A percentile compares a stretch with the other conserved stretches of the same genome.
Evolutionary conservation across 192 early-diverging fungal species (phyloP).

Genomic region (Cetraspora pellucida): DNA sequence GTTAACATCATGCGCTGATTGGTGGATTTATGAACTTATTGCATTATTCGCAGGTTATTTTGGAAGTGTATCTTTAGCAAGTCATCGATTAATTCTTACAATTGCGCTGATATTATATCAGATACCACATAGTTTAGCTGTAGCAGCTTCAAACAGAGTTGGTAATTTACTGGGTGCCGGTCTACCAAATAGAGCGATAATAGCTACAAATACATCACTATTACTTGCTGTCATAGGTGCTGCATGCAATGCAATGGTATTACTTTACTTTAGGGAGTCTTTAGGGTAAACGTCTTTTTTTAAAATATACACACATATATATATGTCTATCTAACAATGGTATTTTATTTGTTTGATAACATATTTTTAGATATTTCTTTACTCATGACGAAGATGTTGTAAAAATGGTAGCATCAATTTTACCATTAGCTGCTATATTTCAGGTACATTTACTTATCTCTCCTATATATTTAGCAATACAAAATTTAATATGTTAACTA

Average conservation of each 20-base stretch:
- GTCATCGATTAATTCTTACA: constrained; percentile 81
- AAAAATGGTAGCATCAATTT: constrained; percentile 65
- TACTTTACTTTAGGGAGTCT: constrained; percentile 52
- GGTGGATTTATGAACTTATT: constrained; percentile 74
- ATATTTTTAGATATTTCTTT: constrained; percentile 50
- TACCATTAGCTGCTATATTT: constrained; percentile 81
- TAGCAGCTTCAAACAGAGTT: constrained; percentile 81
- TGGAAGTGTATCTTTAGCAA: constrained; percentile 74
- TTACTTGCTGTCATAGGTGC: constrained; percentile 56
- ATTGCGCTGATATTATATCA: constrained; percentile 71
- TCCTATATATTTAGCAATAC: background rate
- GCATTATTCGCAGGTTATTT: constrained; percentile 78
- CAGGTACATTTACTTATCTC: constrained; percentile 42
- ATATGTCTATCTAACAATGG: background rate
- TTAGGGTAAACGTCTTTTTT: constrained; percentile 62
- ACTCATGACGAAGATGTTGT: constrained; percentile 72
- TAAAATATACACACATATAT: background rate
- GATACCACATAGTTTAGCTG: constrained; percentile 77
- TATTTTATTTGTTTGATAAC: background rate
- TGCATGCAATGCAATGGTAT: constrained; percentile 50
- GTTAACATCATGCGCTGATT: constrained; percentile 78
- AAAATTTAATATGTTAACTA: background rate
- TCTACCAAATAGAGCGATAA: constrained; percentile 50
- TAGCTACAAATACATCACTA: constrained; percentile 55
- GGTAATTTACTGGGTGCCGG: constrained; percentile 74